Evolutionary conservation across 1,139 yeast genomes (phyloP).

Genomic region (Lodderomyces jiufengensis): DNA sequence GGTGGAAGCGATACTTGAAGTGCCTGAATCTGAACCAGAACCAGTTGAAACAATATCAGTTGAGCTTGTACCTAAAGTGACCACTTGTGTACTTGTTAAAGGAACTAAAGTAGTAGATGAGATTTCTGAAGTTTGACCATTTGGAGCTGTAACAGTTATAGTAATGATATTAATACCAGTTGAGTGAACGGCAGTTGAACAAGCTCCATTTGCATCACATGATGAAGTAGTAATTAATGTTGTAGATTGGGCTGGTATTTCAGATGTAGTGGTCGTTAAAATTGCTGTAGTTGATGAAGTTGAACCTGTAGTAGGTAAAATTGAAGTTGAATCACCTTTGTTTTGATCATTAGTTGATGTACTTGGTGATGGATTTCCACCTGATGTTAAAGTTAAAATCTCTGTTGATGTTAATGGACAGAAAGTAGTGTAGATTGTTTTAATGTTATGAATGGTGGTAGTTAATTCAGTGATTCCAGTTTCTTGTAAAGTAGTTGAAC

Average conservation of each 20-base stretch:
- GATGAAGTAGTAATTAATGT: not conserved
- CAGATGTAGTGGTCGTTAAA: not conserved
- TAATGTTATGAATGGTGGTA: slow-evolving; percentile 1
- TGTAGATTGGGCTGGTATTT: slow-evolving; percentile 2
- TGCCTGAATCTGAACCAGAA: not conserved
- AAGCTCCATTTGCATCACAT: slow-evolving; percentile 1
- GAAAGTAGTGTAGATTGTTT: slow-evolving; percentile 3
- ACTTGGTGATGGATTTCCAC: not conserved
- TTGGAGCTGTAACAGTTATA: slow-evolving; percentile 5
- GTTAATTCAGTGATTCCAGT: slow-evolving; percentile 4
- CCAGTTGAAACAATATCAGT: not conserved
- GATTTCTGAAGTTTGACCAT: slow-evolving; percentile 1
- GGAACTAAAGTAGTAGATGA: slow-evolving; percentile 1
- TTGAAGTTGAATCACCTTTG: not conserved
- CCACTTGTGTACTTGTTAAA: slow-evolving; percentile 1
- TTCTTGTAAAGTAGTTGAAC: slow-evolving; percentile 1
- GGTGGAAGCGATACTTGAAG: not conserved
- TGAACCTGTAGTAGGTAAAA: not conserved
- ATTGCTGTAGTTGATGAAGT: not conserved
- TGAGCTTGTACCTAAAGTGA: not conserved
- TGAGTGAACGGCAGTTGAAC: not conserved
- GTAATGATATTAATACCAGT: slow-evolving; percentile 5
- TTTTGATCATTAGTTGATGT: not conserved
- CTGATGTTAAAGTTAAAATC: not conserved
- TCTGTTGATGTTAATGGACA: slow-evolving; percentile 6